A percentile compares a stretch with the other conserved stretches of the same genome.
phyloP scores from a whole-genome alignment of 345 rosid species.

The Syzygium aromaticum region DNA sequence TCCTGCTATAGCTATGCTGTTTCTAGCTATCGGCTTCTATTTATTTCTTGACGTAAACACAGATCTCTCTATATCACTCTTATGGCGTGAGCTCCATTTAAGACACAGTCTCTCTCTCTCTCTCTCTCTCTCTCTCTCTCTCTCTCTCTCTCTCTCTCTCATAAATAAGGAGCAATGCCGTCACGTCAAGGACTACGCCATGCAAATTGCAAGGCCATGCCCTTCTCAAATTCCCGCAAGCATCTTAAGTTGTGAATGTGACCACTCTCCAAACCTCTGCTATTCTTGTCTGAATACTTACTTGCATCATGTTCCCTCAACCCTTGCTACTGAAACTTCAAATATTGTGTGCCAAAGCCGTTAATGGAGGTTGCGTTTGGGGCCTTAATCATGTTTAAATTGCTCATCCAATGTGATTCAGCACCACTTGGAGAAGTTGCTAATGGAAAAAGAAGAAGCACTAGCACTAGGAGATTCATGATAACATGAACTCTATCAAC shows the following conservation, averaged over 20 bases:
- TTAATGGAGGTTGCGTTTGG: not conserved
- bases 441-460: not conserved
- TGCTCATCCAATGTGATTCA: not conserved
- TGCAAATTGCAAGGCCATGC: not conserved
- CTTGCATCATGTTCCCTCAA: not conserved
- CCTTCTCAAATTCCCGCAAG: not conserved
- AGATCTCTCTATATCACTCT: not conserved
- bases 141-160: not conserved
- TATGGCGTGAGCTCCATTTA: not conserved
- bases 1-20: not conserved
- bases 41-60: not conserved
- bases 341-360: not conserved
- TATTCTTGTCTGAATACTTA: not conserved
- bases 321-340: not conserved
- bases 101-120: not conserved
- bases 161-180: conserved; percentile 3
- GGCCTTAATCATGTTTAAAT: not conserved
- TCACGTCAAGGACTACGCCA: conserved; percentile 7
- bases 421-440: not conserved
- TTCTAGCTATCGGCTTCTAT: not conserved
- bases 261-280: not conserved
- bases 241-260: not conserved
- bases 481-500: not conserved
- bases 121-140: not conserved
- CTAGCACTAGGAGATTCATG: not conserved